Percentiles rank a stretch among this genome's conserved stretches.
Evolutionary conservation across 106 monocot genomes (phyloP).

Genomic region (Dioscorea zingiberensis): DNA sequence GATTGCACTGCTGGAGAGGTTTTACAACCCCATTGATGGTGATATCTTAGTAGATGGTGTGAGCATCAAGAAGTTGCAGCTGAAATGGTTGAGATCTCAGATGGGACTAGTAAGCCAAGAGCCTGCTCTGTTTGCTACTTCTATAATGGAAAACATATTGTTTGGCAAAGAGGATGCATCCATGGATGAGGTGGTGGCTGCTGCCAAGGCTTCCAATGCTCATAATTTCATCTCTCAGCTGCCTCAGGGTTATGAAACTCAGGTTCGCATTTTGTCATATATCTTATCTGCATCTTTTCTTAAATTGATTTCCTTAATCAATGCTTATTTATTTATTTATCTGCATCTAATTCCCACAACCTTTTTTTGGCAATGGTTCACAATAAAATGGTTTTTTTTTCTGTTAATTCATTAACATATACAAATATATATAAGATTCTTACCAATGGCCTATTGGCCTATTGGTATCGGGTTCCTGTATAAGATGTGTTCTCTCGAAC

Average conservation of each 20-base stretch:
- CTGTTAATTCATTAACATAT: too few species aligned
- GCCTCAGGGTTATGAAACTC: constrained; percentile 63
- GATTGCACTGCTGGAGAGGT: constrained; percentile 55
- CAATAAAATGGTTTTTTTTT: too few species aligned
- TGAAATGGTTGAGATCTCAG: constrained; percentile 82
- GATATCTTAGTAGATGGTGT: constrained; percentile 59
- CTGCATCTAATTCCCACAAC: too few species aligned
- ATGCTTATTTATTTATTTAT: too few species aligned
- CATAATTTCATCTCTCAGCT: constrained; percentile 57
- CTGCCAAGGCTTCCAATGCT: constrained; percentile 53
- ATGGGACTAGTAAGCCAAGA: constrained; percentile 93
- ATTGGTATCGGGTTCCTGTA: too few species aligned
- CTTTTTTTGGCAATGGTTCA: too few species aligned
- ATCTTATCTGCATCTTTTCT: too few species aligned
- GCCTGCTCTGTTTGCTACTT: constrained; percentile 75
- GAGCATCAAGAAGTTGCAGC: constrained; percentile 39
- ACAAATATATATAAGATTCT: too few species aligned
- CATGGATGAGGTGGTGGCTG: constrained; percentile 47
- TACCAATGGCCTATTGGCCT: too few species aligned
- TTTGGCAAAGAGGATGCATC: constrained; percentile 62
- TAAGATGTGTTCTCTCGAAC: too few species aligned
- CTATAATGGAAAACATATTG: constrained; percentile 62
- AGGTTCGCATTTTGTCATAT: constrained; percentile 20
- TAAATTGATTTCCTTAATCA: too few species aligned
- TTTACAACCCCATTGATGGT: constrained; percentile 47